Conservation (phyloP, 1,139 yeast genomes). For the Arxiozyma slooffiae region DNA sequence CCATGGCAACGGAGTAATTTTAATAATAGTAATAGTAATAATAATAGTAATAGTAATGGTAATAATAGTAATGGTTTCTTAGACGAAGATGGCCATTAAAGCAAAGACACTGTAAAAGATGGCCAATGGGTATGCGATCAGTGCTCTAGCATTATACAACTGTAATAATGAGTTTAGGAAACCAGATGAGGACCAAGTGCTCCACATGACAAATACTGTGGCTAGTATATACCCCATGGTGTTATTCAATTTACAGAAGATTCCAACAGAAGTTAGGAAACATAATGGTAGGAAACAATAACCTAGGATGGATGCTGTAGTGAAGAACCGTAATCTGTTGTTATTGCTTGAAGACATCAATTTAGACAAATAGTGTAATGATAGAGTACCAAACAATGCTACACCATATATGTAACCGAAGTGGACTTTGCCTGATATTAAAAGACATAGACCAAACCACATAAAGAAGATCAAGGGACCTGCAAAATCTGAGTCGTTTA, state of each 20-base stretch:
- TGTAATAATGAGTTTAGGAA: constrained; percentile 81
- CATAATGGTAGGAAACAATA: constrained; percentile 89
- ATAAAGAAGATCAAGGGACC: constrained; percentile 90
- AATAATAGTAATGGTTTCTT: too few relatives aligned
- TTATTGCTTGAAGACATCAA: constrained; percentile 45
- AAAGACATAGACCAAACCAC: constrained; percentile 72
- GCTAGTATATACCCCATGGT: constrained; percentile 63
- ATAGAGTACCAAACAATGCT: constrained; percentile 80
- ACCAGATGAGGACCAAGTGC: constrained; percentile 89
- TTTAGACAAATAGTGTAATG: constrained; percentile 75
- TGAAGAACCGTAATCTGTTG: constrained; percentile 25
- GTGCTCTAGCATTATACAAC: constrained; percentile 73
- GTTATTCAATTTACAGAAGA: constrained; percentile 61
- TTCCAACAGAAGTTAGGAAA: constrained; percentile 62
- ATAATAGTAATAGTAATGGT: too few relatives aligned
- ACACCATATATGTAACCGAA: constrained; percentile 96
- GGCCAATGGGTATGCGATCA: constrained; percentile 88
- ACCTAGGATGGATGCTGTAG: constrained; percentile 75
- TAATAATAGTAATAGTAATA: too few relatives aligned
- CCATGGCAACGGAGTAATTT: background rate
- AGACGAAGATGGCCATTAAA: constrained; percentile 87
- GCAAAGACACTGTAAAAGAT: constrained; percentile 93
- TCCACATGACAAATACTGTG: constrained; percentile 73
- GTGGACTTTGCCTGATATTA: constrained; percentile 84
- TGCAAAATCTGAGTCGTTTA: constrained; percentile 87